Evolutionary conservation across 495 filamentous ascomycete species (phyloP), one percentile per base, ranked within the genome.

Genomic region (Amphirosellinia nigrospora): DNA sequence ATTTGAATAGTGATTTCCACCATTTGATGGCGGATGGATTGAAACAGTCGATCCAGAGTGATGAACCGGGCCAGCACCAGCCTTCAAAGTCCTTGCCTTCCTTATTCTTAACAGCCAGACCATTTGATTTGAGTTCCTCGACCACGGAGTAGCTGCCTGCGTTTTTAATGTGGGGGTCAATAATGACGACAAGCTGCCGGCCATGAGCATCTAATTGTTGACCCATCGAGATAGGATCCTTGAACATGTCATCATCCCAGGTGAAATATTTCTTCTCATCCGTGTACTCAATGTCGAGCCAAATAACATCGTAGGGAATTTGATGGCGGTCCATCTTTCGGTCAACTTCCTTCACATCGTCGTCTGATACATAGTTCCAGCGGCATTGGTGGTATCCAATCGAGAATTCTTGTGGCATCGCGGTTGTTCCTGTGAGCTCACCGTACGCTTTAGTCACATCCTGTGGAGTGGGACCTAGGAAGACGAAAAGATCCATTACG

Each of bases 131-230:
- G 64, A 98, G 82, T 76, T 97, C 92, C 11, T 94, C 86, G 13
- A 89, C 87, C 45, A 98, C 87, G 8, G 79, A 85, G 77, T 96
- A 98, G 71, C 87, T 85, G 56, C 89, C 89, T 67, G 89, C 86
- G 73, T 97, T 98, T 84, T 98, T 98, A 84, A 99, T 97, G 68
- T 99, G 96, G 13, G 96, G 96, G 75, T 99, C 96, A 70, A 98
- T 97, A 76, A 99, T 94, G 34, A 91, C 89, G 28, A 98, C 96
- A 8, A 99, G 86, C 83, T 99, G 97, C 38, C 96, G 88, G 69
- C 94, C 92, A 43, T 91, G 90, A 65, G 87, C 86, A 65, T 92
- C 93, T 4, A 99, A 83, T 70, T 95, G 92, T 74, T 97, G 88
- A 68, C 91, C 87, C 94, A 98, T 99, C 26, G 87, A 87, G 61